Percentiles rank a stretch among this genome's conserved stretches.
Evolutionary conservation across 768 basidiomycete species (phyloP).

Genomic region (Ramaria sp.): DNA sequence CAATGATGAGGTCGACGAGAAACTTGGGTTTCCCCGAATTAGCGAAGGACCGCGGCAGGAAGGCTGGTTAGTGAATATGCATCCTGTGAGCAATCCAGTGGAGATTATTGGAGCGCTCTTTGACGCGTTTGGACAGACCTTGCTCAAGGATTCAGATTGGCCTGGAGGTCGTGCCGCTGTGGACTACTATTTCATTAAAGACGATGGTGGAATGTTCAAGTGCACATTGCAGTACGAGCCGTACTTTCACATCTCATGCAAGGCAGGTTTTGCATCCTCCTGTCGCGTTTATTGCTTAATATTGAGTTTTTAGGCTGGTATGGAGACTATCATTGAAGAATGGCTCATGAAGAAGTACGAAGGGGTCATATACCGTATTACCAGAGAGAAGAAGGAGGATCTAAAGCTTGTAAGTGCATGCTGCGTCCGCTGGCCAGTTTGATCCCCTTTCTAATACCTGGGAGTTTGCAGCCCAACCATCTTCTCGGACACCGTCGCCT

Average conservation of each 20-base stretch:
- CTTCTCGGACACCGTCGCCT: constrained; percentile 88
- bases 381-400: constrained; percentile 84
- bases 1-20: constrained; percentile 86
- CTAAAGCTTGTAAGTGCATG: constrained; percentile 47
- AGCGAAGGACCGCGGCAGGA: constrained; percentile 70
- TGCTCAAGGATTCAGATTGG: constrained; percentile 79
- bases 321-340: constrained; percentile 86
- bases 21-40: constrained; percentile 75
- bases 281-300: constrained; percentile 8
- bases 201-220: constrained; percentile 96
- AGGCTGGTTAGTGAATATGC: constrained; percentile 99
- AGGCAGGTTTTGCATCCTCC: constrained; percentile 40
- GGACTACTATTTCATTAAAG: constrained; percentile 95
- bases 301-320: constrained; percentile 46
- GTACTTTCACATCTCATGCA: constrained; percentile 88
- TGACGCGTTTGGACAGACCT: constrained; percentile 39
- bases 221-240: constrained; percentile 88
- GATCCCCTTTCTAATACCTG: neutral
- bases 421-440: neutral
- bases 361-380: constrained; percentile 69
- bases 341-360: constrained; percentile 93
- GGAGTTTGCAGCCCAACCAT: constrained; percentile 61
- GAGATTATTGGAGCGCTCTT: constrained; percentile 10
- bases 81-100: constrained; percentile 53
- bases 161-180: constrained; percentile 82